Percentiles rank a stretch among this genome's conserved stretches.
Conservation (phyloP, 2,329 filamentous ascomycete species). For the Cladosporium sp. region DNA sequence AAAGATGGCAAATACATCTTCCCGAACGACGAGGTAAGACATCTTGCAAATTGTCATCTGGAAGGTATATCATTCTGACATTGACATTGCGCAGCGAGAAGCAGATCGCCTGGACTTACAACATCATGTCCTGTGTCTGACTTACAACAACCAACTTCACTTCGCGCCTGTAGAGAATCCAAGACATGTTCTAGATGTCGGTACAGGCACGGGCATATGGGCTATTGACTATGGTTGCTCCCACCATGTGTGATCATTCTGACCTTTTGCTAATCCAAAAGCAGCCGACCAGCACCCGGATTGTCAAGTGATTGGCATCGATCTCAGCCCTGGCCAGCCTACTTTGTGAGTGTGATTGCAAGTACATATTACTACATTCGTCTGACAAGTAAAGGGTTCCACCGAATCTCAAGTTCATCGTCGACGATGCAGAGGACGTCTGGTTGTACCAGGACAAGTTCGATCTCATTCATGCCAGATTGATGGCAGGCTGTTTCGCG, state of each 20-base stretch:
- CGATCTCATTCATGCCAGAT: slow-evolving; percentile 52
- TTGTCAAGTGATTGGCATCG: slow-evolving; percentile 40
- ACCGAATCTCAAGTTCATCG: slow-evolving; percentile 56
- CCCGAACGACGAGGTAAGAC: slow-evolving; percentile 35
- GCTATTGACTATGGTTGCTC: slow-evolving; percentile 47
- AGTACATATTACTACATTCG: neutral
- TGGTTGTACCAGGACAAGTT: slow-evolving; percentile 53
- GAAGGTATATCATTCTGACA: slow-evolving; percentile 7
- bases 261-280: neutral
- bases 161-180: slow-evolving; percentile 41
- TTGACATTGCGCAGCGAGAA: slow-evolving; percentile 26
- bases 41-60: neutral
- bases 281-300: slow-evolving; percentile 39
- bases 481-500: slow-evolving; percentile 49
- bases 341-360: slow-evolving; percentile 29
- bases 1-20: slow-evolving; percentile 39
- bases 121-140: slow-evolving; percentile 45
- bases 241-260: neutral
- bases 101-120: slow-evolving; percentile 36
- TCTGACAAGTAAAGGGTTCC: slow-evolving; percentile 42
- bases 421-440: slow-evolving; percentile 58
- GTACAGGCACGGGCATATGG: slow-evolving; percentile 54
- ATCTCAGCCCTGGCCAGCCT: slow-evolving; percentile 48
- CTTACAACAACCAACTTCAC: slow-evolving; percentile 41
- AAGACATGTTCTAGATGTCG: slow-evolving; percentile 45